These are phyloP conservation scores for Cerrena zonata DNA, from an alignment of 1,284 basidiomycete genomes.

Conservation along the genomic window DNA sequence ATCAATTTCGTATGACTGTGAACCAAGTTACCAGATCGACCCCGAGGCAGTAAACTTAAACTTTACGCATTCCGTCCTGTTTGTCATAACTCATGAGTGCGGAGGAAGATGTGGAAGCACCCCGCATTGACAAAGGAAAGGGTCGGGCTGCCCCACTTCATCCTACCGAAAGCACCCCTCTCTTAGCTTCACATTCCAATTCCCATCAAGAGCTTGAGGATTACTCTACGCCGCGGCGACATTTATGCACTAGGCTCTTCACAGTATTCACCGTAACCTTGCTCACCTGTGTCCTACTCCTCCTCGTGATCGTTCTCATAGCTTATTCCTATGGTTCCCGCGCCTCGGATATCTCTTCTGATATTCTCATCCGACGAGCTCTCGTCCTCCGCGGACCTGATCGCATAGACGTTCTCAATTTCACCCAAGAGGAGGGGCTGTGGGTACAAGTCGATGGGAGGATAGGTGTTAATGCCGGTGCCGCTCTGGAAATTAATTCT, in stretches of 20 bases:
- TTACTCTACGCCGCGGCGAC: slow-evolving; percentile 18
- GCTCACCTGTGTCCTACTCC: slow-evolving; percentile 35
- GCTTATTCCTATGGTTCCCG: slow-evolving; percentile 60
- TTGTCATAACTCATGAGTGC: slow-evolving; percentile 8
- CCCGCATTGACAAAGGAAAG: slow-evolving; percentile 38
- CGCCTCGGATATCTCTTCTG: slow-evolving; percentile 46
- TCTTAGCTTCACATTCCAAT: slow-evolving; percentile 29
- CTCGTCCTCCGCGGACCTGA: slow-evolving; percentile 57
- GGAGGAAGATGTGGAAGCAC: not conserved
- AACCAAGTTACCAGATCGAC: not conserved
- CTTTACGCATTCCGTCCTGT: too few species aligned
- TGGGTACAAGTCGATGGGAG: slow-evolving; percentile 54
- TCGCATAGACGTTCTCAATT: slow-evolving; percentile 53
- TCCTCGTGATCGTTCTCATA: slow-evolving; percentile 43
- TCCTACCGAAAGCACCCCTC: slow-evolving; percentile 40
- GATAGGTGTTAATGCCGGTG: slow-evolving; percentile 61
- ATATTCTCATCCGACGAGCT: slow-evolving; percentile 52
- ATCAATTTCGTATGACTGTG: not conserved
- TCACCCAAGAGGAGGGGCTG: slow-evolving; percentile 51
- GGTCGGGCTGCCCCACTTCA: slow-evolving; percentile 22
- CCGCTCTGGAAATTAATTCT: slow-evolving; percentile 49
- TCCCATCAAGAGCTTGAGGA: slow-evolving; percentile 13
- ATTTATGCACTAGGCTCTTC: slow-evolving; percentile 22
- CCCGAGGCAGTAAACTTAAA: too few species aligned
- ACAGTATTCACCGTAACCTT: slow-evolving; percentile 46